A percentile compares a stretch with the other conserved stretches of the same genome.
phyloP scores from a whole-genome alignment of 257 asterid species.

The Solanum habrochaites region DNA sequence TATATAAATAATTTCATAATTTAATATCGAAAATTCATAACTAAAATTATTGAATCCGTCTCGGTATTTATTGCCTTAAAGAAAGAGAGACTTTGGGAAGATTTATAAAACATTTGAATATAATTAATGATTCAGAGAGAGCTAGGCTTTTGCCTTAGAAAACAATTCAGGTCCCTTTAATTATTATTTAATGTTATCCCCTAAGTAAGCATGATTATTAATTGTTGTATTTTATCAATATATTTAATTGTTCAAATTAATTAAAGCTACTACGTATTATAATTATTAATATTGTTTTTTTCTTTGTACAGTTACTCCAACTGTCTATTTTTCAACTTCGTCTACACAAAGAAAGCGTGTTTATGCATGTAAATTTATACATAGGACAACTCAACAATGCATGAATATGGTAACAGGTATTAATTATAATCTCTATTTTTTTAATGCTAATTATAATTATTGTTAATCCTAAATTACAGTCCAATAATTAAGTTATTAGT shows the following conservation, averaged over 20 bases:
- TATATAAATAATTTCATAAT: background rate
- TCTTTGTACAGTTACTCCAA: background rate
- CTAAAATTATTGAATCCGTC: background rate
- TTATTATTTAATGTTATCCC: background rate
- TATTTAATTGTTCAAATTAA: background rate
- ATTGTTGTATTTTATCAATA: background rate
- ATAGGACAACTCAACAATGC: background rate
- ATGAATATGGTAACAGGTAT: background rate
- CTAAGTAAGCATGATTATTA: background rate
- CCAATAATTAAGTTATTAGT: background rate
- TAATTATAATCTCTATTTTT: background rate
- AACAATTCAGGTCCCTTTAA: background rate
- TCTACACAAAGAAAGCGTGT: background rate
- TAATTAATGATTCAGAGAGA: background rate
- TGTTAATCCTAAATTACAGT: background rate
- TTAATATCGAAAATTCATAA: too few relatives aligned
- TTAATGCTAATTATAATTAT: background rate
- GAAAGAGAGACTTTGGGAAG: background rate
- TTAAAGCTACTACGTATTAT: background rate
- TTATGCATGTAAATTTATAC: background rate
- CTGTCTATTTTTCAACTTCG: background rate
- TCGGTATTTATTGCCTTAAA: background rate
- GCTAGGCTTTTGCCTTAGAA: background rate
- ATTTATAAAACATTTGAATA: background rate
- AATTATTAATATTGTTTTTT: too few relatives aligned